Percentiles rank a stretch among this genome's conserved stretches.
Evolutionary conservation across 768 basidiomycete species (phyloP).

Genomic region (Lactifluus pinguis): DNA sequence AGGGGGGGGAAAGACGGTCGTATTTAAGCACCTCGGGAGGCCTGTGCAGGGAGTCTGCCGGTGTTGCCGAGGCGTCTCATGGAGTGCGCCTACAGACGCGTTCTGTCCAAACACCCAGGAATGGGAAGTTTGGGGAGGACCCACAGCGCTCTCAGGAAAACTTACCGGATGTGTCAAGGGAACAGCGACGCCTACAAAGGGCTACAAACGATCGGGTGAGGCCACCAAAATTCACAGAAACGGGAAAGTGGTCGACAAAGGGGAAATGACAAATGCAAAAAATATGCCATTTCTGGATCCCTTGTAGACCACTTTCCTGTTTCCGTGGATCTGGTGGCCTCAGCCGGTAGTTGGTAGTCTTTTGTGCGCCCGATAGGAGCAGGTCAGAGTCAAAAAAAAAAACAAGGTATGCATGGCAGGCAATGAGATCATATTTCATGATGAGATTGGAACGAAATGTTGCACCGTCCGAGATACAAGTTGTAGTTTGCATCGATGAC

Average conservation of each 20-base stretch:
- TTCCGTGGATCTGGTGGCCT: background rate
- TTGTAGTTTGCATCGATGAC: background rate
- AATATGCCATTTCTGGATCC: background rate
- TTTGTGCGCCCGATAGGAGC: background rate
- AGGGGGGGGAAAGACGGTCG: background rate
- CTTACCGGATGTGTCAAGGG: background rate
- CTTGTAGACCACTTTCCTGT: background rate
- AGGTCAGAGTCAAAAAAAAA: background rate
- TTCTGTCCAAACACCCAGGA: background rate
- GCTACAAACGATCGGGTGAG: background rate
- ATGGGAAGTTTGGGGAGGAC: conserved; percentile 2
- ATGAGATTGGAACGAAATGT: background rate
- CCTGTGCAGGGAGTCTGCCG: background rate
- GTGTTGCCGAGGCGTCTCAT: background rate
- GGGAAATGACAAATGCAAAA: background rate
- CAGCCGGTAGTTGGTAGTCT: background rate
- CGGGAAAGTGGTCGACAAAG: background rate
- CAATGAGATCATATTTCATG: background rate
- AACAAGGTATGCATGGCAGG: background rate
- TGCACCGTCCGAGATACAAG: background rate
- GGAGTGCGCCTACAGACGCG: conserved; percentile 4
- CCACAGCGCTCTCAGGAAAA: background rate
- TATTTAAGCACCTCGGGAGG: conserved; percentile 6
- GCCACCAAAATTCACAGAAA: background rate
- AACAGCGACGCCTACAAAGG: background rate